Evolutionary conservation across 495 filamentous ascomycete genomes (phyloP).

Genomic region (Hypomontagnella monticulosa): DNA sequence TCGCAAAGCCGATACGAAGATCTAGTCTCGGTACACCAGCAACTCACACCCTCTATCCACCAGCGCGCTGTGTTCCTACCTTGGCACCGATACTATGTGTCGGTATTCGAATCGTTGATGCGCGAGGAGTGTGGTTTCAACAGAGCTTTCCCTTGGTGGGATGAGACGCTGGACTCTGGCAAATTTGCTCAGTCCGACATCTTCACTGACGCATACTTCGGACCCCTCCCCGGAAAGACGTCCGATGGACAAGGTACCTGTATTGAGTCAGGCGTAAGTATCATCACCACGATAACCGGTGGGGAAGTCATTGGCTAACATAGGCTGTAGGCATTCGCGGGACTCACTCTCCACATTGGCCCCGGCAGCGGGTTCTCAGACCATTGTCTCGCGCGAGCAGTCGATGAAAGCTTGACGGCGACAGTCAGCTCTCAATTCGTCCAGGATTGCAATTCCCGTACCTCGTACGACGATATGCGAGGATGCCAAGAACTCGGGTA

Average conservation of each 20-base stretch:
- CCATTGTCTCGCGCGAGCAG: constrained; percentile 47
- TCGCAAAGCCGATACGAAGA: constrained; percentile 51
- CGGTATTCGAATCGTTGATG: constrained; percentile 50
- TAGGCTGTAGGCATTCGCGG: constrained; percentile 45
- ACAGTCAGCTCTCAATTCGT: constrained; percentile 43
- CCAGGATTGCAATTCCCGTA: constrained; percentile 43
- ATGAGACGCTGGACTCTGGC: constrained; percentile 53
- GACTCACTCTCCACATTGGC: constrained; percentile 50
- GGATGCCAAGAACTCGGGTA: constrained; percentile 48
- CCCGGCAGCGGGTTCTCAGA: constrained; percentile 40
- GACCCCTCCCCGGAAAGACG: constrained; percentile 44
- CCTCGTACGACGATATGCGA: constrained; percentile 43
- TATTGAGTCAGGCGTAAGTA: constrained; percentile 43
- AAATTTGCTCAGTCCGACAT: constrained; percentile 47
- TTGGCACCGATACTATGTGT: constrained; percentile 54
- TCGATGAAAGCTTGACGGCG: constrained; percentile 43
- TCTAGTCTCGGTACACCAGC: constrained; percentile 53
- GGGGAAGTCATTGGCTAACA: constrained; percentile 18
- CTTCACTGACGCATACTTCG: constrained; percentile 46
- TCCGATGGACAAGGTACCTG: constrained; percentile 49
- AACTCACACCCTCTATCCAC: constrained; percentile 49
- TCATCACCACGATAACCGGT: background rate
- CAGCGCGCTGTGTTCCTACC: constrained; percentile 51
- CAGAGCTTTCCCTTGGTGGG: constrained; percentile 55
- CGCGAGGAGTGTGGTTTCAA: constrained; percentile 52